Percentiles rank a stretch among this genome's conserved stretches.
These are phyloP conservation scores for Cryoendolithus antarcticus DNA, from an alignment of 2,329 filamentous ascomycete genomes.

Conservation along the genomic window DNA sequence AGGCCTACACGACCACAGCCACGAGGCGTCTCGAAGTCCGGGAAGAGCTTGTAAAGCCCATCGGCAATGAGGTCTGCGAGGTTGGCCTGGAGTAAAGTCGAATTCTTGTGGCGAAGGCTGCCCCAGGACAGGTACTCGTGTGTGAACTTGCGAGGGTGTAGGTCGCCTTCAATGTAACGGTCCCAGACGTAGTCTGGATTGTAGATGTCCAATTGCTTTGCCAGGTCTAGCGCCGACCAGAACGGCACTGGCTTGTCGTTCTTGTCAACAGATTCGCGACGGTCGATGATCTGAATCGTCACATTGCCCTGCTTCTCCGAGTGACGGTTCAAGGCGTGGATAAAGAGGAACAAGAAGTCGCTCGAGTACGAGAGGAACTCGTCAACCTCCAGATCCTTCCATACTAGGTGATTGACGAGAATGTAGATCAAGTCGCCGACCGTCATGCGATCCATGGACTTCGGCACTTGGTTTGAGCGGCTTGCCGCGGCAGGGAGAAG, in stretches of 20 bases:
- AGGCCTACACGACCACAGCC: conserved; percentile 2
- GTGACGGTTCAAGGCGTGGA: conserved; percentile 3
- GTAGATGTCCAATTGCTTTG: conserved; percentile 1
- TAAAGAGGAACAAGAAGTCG: conserved; percentile 4
- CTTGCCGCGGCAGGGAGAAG: conserved; percentile 4
- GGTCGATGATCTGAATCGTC: conserved; percentile 7
- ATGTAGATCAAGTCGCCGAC: conserved; percentile 4
- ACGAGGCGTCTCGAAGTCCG: background rate
- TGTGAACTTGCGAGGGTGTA: conserved; percentile 7
- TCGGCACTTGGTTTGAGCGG: background rate
- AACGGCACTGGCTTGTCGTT: background rate
- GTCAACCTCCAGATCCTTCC: conserved; percentile 3
- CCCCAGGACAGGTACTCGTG: conserved; percentile 7
- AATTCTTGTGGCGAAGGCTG: background rate
- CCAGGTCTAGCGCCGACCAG: conserved; percentile 6
- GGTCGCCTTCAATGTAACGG: background rate
- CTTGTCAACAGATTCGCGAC: background rate
- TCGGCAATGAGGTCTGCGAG: conserved; percentile 4
- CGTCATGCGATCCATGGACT: background rate
- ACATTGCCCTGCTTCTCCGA: conserved; percentile 1
- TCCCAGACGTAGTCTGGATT: background rate
- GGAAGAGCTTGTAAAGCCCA: conserved; percentile 7
- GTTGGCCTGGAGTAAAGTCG: conserved; percentile 1
- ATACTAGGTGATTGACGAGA: conserved; percentile 5
- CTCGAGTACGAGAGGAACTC: conserved; percentile 6